Evolutionary conservation across 495 filamentous ascomycete species (phyloP).

Genomic region (Podospora pseudopauciseta): DNA sequence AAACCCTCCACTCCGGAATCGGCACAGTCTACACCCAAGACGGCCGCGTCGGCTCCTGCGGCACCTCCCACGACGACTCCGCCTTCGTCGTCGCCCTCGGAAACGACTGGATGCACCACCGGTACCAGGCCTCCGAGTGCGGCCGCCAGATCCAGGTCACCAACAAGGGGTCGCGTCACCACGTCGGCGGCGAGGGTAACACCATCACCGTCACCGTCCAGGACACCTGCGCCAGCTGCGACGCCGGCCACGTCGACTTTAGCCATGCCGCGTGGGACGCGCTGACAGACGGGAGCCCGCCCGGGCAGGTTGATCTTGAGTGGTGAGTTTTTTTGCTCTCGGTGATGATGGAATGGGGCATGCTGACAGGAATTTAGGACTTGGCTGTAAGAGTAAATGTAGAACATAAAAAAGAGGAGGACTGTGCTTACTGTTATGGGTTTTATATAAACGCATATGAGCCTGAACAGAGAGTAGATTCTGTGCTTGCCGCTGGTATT

Average conservation of each 20-base stretch:
- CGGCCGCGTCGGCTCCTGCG: slow-evolving; percentile 31
- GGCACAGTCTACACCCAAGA: slow-evolving; percentile 31
- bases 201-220: slow-evolving; percentile 26
- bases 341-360: not conserved
- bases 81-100: slow-evolving; percentile 27
- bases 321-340: slow-evolving; percentile 20
- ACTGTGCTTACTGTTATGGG: not conserved
- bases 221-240: slow-evolving; percentile 35
- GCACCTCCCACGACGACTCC: slow-evolving; percentile 23
- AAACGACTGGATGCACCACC: slow-evolving; percentile 16
- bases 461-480: not conserved
- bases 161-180: slow-evolving; percentile 29
- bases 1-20: slow-evolving; percentile 20
- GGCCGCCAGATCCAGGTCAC: slow-evolving; percentile 32
- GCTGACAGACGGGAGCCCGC: slow-evolving; percentile 17
- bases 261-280: slow-evolving; percentile 23
- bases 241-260: slow-evolving; percentile 27
- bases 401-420: not conserved
- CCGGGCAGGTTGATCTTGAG: slow-evolving; percentile 18
- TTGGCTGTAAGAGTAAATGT: not conserved
- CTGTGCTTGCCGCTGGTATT: not conserved
- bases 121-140: slow-evolving; percentile 26
- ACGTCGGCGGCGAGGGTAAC: slow-evolving; percentile 31
- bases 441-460: not conserved
- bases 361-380: not conserved